Evolutionary conservation across 208 protist species (phyloP), one percentile per base, ranked within the genome.

Genomic region (Leishmania guyanensis): DNA sequence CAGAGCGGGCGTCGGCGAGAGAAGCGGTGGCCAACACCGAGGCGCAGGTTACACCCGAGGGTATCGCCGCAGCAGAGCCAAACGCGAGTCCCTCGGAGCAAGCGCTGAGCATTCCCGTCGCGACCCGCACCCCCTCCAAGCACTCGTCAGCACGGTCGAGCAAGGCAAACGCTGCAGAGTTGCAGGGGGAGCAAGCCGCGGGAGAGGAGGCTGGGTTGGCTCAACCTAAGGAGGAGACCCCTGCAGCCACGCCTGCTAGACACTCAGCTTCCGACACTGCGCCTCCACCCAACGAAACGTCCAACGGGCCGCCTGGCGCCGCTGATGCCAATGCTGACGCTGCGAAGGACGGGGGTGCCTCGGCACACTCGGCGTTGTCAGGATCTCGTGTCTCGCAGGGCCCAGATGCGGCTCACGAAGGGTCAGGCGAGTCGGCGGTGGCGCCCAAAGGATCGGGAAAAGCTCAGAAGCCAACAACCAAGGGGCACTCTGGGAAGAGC

Each of bases 21-120:
- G 50, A 75, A 9, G n/a, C 70, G 70, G 46, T 39, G 9, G 2
- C 39, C 17, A 43, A 58, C 50, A n/a, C 51, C 4, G 68, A 17
- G 69, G 26, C 36, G 29, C 62, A 60, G 50, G 20, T 6, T 22
- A 43, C 54, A 0, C 4, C 22, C 48, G 39, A 10, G 26, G 36
- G 0, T 56, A 0, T 29, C 60, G 12, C 43, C 29, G 53, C 53
- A 0, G 73, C 79, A 33, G 39, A 0, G 26, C 56, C 46, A n/a
- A 46, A 46, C 5, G 73, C 64, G 48, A 53, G 51, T 3, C 50
- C 65, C 39, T 74, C 80, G 6, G 75, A 62, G 5, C 17, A 50
- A 33, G 29, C n/a, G 74, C 39, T 79, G 33, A 84, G 75, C 75
- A 80, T 84, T 51, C 75, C 75, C 16, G 75, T 75, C 9, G 68